Conservation (phyloP, 441 rosid species). For the Manihot esculenta region DNA sequence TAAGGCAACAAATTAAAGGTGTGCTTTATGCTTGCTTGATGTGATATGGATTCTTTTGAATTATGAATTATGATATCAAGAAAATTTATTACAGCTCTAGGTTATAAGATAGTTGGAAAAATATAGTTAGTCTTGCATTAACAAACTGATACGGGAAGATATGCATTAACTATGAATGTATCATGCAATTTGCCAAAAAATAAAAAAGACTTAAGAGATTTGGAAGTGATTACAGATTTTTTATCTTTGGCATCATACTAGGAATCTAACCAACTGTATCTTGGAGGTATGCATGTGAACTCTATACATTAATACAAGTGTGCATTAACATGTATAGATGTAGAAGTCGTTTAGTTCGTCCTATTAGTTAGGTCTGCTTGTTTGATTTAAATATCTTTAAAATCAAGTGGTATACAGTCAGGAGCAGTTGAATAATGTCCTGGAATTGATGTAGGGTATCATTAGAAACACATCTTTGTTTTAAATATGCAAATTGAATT, state of each 20-base stretch:
- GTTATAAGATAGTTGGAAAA: neutral
- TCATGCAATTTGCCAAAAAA: neutral
- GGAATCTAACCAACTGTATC: neutral
- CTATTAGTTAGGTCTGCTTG: no score
- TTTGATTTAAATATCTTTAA: no score
- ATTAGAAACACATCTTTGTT: neutral
- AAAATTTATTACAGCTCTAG: neutral
- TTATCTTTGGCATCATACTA: neutral
- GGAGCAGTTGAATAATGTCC: neutral
- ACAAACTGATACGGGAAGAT: neutral
- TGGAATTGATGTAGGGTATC: slow-evolving; percentile 2
- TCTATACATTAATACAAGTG: neutral
- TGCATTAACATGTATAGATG: neutral
- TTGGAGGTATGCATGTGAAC: neutral
- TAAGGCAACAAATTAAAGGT: slow-evolving; percentile 80
- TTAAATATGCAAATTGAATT: neutral
- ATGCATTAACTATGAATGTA: neutral
- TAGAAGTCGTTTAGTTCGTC: no score
- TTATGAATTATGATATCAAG: neutral
- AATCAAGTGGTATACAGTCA: neutral
- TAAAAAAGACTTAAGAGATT: no score
- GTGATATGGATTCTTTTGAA: neutral
- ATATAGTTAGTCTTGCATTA: neutral
- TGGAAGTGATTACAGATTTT: no score
- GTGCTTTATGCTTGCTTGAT: slow-evolving; percentile 7